Conservation (phyloP, 2,329 filamentous ascomycete species). For the Didymella glomerata region DNA sequence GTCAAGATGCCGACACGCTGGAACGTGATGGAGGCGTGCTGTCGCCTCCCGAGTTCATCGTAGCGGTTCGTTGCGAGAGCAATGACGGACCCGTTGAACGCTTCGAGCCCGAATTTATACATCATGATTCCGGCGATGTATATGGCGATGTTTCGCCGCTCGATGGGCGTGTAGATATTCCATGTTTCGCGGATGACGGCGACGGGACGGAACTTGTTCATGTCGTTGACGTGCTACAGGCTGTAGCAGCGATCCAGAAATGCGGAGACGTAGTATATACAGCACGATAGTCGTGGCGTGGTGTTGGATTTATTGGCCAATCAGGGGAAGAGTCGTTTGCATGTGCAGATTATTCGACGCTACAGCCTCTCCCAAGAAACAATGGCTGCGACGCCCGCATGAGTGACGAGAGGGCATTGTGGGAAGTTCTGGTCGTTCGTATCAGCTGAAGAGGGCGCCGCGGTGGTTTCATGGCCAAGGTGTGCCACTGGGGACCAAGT, state of each 20-base stretch:
- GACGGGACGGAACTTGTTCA: slow-evolving; percentile 32
- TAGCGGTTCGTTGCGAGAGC: slow-evolving; percentile 61
- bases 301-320: slow-evolving; percentile 28
- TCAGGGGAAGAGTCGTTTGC: slow-evolving; percentile 25
- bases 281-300: slow-evolving; percentile 26
- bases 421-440: slow-evolving; percentile 26
- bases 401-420: slow-evolving; percentile 35
- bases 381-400: slow-evolving; percentile 32
- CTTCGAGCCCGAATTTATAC: slow-evolving; percentile 62
- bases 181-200: slow-evolving; percentile 42
- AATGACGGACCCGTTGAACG: slow-evolving; percentile 61
- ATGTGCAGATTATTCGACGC: slow-evolving; percentile 32
- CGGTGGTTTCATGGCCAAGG: slow-evolving; percentile 33
- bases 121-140: slow-evolving; percentile 62
- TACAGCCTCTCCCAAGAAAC: slow-evolving; percentile 27
- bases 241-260: slow-evolving; percentile 27
- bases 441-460: slow-evolving; percentile 28
- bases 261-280: slow-evolving; percentile 37
- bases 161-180: slow-evolving; percentile 49
- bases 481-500: slow-evolving; percentile 30
- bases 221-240: slow-evolving; percentile 29
- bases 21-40: slow-evolving; percentile 54
- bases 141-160: slow-evolving; percentile 51
- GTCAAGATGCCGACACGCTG: slow-evolving; percentile 58
- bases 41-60: slow-evolving; percentile 54